A percentile compares a stretch with the other conserved stretches of the same genome.
phyloP scores from a whole-genome alignment of 148 eudicot species.

The Rhododendron kiyosumense region DNA sequence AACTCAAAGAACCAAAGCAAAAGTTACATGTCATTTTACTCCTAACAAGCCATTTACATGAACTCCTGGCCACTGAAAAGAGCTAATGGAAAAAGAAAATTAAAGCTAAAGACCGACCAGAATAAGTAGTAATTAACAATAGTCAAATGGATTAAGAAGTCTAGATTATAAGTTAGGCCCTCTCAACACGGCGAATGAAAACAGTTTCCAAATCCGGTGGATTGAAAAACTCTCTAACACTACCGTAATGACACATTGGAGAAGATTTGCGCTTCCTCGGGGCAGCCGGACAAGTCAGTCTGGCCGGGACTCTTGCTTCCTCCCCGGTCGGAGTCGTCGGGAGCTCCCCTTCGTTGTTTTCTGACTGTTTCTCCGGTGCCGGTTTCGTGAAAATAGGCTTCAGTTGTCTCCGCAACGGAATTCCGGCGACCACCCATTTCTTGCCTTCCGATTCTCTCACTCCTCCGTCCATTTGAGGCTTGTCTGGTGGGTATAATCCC shows the following conservation, averaged over 20 bases:
- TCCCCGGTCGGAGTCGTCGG: conserved; percentile 47
- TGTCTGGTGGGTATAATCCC: conserved; percentile 9
- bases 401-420: conserved; percentile 18
- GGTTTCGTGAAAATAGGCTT: conserved; percentile 29
- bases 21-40: conserved; percentile 7
- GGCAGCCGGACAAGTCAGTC: conserved; percentile 39
- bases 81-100: not conserved
- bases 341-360: conserved; percentile 16
- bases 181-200: conserved; percentile 24
- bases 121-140: not conserved
- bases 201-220: conserved; percentile 43
- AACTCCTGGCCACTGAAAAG: not conserved
- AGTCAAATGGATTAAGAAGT: not conserved
- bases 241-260: conserved; percentile 17
- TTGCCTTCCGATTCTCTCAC: conserved; percentile 16
- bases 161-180: conserved; percentile 2
- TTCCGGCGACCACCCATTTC: conserved; percentile 40
- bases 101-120: not conserved
- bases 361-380: not conserved
- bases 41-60: conserved; percentile 5
- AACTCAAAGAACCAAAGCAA: not conserved
- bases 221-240: conserved; percentile 28
- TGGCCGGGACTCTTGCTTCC: conserved; percentile 46
- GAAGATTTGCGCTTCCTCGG: conserved; percentile 51
- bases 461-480: conserved; percentile 12